A percentile compares a stretch with the other conserved stretches of the same genome.
phyloP scores from a whole-genome alignment of 2,329 filamentous ascomycete species.

The Colletotrichum coccodes region DNA sequence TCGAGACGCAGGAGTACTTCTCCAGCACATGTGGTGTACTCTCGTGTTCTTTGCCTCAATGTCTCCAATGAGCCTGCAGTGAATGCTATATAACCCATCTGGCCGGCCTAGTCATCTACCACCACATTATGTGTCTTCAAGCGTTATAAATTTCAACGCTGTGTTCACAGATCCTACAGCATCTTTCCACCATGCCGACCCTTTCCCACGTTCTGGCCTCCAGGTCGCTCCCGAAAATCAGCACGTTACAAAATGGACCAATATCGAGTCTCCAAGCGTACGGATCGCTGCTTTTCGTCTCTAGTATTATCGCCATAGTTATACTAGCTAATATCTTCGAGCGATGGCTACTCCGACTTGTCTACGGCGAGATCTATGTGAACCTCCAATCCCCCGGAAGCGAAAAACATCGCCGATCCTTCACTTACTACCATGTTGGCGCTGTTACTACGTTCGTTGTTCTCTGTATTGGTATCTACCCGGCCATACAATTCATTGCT shows the following conservation, averaged over 20 bases:
- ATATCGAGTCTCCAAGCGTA: slow-evolving; percentile 3
- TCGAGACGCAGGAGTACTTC: neutral
- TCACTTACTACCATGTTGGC: slow-evolving; percentile 32
- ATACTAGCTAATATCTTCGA: slow-evolving; percentile 27
- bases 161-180: neutral
- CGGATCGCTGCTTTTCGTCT: slow-evolving; percentile 20
- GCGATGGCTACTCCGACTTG: slow-evolving; percentile 16
- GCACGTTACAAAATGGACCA: slow-evolving; percentile 13
- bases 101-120: accelerated
- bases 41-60: neutral
- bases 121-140: neutral
- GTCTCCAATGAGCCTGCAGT: too few species aligned
- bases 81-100: neutral
- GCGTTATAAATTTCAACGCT: neutral
- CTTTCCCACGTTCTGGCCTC: neutral
- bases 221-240: slow-evolving; percentile 15
- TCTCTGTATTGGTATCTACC: slow-evolving; percentile 22
- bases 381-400: neutral
- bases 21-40: neutral
- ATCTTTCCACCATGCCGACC: neutral
- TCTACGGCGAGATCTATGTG: slow-evolving; percentile 19
- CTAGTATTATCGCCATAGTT: slow-evolving; percentile 6
- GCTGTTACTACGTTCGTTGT: slow-evolving; percentile 9
- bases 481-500: slow-evolving; percentile 18
- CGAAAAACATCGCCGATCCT: slow-evolving; percentile 29